Evolutionary conservation across 73 alveolate species (phyloP).

Genomic region (Tetrahymena malaccensis): DNA sequence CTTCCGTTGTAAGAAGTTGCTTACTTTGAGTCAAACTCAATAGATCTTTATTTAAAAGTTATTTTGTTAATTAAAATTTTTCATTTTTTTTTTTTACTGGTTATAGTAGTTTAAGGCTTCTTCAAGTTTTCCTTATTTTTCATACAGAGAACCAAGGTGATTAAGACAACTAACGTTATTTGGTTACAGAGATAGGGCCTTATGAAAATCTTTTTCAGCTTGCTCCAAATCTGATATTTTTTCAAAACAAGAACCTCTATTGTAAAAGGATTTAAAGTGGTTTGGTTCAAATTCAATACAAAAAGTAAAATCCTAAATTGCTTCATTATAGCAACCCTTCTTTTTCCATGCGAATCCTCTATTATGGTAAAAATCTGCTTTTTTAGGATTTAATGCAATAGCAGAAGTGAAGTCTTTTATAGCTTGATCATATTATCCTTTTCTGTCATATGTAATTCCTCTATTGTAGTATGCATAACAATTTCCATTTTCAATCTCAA

Average conservation of each 20-base stretch:
- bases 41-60: slow-evolving; percentile 29
- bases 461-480: slow-evolving; percentile 94
- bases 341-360: slow-evolving; percentile 94
- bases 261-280: slow-evolving; percentile 91
- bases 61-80: background rate
- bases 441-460: slow-evolving; percentile 91
- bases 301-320: slow-evolving; percentile 82
- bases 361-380: slow-evolving; percentile 96
- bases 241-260: slow-evolving; percentile 96
- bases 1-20: slow-evolving; percentile 95
- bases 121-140: slow-evolving; percentile 73
- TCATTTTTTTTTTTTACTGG: background rate
- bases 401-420: slow-evolving; percentile 89
- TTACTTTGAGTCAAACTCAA: slow-evolving; percentile 77
- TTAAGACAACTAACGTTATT: slow-evolving; percentile 81
- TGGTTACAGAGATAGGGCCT: slow-evolving; percentile 68
- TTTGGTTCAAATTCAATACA: slow-evolving; percentile 79
- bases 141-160: slow-evolving; percentile 90
- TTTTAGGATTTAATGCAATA: slow-evolving; percentile 79
- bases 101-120: slow-evolving; percentile 86
- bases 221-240: slow-evolving; percentile 81
- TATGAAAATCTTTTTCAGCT: slow-evolving; percentile 89
- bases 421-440: slow-evolving; percentile 88
- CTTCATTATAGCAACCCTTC: slow-evolving; percentile 75
- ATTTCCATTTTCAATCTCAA: slow-evolving; percentile 85